A percentile compares a stretch with the other conserved stretches of the same genome.
phyloP scores from a whole-genome alignment of 23 red algal genomes.

The Chondrus crispus region DNA sequence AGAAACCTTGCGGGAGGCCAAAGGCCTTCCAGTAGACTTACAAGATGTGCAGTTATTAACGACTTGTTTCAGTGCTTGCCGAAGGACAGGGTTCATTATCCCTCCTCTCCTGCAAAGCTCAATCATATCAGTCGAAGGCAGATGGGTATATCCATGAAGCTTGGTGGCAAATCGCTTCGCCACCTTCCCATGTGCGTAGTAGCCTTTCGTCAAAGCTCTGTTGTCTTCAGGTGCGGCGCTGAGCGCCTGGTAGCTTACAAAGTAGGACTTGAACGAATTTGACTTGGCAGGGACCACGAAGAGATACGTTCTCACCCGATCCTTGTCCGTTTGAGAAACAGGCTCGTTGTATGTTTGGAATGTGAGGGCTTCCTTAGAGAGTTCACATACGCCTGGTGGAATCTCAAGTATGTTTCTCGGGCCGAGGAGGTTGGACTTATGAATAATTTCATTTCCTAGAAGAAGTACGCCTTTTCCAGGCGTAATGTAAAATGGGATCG shows the following conservation, averaged over 20 bases:
- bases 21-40: neutral
- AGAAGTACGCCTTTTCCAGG: conserved; percentile 11
- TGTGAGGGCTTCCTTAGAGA: neutral
- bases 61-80: neutral
- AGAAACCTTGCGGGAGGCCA: neutral
- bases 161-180: neutral
- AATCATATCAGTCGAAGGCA: neutral
- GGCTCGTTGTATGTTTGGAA: conserved; percentile 21
- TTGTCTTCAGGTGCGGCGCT: neutral
- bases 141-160: neutral
- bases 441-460: neutral
- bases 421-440: neutral
- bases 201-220: neutral
- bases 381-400: neutral
- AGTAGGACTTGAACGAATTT: neutral
- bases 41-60: neutral
- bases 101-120: neutral
- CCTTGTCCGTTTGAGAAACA: neutral
- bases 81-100: neutral
- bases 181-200: neutral
- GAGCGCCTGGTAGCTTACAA: neutral
- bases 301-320: neutral
- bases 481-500: conserved; percentile 15
- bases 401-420: neutral
- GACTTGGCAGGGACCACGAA: neutral